Conservation (phyloP, 2,329 filamentous ascomycete genomes). For the Diaporthe ampelina region DNA sequence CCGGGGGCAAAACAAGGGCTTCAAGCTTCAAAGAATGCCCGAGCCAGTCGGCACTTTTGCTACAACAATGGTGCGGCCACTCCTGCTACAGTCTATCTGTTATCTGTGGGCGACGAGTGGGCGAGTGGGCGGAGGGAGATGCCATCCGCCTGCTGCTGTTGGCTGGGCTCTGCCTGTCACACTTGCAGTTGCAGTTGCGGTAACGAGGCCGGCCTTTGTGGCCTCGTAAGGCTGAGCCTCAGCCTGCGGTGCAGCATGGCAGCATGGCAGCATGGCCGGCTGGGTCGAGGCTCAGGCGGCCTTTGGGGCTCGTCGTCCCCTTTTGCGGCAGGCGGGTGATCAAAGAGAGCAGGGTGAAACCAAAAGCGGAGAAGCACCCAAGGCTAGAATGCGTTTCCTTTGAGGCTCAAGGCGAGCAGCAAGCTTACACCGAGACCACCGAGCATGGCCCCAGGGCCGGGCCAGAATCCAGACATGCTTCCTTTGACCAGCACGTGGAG, state of each 20-base stretch:
- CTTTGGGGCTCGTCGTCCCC: conserved; percentile 20
- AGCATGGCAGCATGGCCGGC: conserved; percentile 7
- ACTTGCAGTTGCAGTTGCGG: conserved; percentile 11
- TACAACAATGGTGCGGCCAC: neutral
- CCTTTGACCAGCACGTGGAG: conserved; percentile 30
- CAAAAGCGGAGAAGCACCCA: conserved; percentile 24
- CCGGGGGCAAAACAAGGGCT: conserved; percentile 16
- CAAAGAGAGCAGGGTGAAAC: conserved; percentile 24
- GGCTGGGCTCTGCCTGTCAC: neutral
- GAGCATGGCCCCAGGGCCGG: neutral
- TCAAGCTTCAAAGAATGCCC: conserved; percentile 14
- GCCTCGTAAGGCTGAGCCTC: conserved; percentile 32
- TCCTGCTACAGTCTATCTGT: neutral
- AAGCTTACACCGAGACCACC: neutral
- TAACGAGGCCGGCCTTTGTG: conserved; percentile 19
- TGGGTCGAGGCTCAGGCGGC: conserved; percentile 15
- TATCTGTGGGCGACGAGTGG: neutral
- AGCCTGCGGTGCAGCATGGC: neutral
- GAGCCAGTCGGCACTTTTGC: conserved; percentile 23
- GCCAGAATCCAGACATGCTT: neutral
- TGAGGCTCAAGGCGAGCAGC: conserved; percentile 2
- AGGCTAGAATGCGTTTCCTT: conserved; percentile 5
- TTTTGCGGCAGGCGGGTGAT: neutral
- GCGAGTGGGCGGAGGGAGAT: neutral
- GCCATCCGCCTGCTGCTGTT: neutral